A percentile compares a stretch with the other conserved stretches of the same genome.
These are phyloP conservation scores for Penicillium manginii DNA, from an alignment of 495 filamentous ascomycete genomes.

Conservation along the genomic window DNA sequence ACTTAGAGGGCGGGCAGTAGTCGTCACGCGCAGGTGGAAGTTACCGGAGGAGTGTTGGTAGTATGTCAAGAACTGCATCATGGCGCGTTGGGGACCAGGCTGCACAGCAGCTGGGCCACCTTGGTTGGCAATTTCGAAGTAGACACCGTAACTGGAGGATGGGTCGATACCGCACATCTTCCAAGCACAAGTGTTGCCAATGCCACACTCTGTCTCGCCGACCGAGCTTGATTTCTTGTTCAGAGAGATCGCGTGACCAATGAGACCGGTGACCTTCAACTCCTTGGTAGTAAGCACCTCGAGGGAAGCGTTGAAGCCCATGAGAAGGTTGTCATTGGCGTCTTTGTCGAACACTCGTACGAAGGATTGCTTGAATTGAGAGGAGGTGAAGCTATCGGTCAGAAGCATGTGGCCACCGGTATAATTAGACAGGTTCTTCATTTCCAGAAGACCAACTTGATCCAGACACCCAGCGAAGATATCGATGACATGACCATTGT, in stretches of 20 bases:
- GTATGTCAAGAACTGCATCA: slow-evolving; percentile 99
- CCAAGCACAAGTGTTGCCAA: slow-evolving; percentile 99
- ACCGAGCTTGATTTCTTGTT: slow-evolving; percentile 98
- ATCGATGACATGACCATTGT: slow-evolving; percentile 97
- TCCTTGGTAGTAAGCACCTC: slow-evolving; percentile 98
- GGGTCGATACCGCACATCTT: slow-evolving; percentile 99
- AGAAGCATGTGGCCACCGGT: slow-evolving; percentile 98
- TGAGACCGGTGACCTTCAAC: slow-evolving; percentile 96
- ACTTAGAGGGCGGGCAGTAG: slow-evolving; percentile 87
- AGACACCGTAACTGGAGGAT: slow-evolving; percentile 89
- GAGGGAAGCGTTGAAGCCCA: slow-evolving; percentile 98
- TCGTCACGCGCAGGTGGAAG: slow-evolving; percentile 95
- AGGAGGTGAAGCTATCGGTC: slow-evolving; percentile 98
- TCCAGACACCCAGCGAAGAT: slow-evolving; percentile 98
- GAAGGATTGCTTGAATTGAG: slow-evolving; percentile 99
- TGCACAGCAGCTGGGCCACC: slow-evolving; percentile 84
- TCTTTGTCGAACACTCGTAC: slow-evolving; percentile 98
- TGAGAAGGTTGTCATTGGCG: slow-evolving; percentile 86
- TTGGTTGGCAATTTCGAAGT: slow-evolving; percentile 97
- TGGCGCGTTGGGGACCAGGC: slow-evolving; percentile 84
- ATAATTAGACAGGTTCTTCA: slow-evolving; percentile 96
- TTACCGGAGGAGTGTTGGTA: slow-evolving; percentile 97
- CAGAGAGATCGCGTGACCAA: slow-evolving; percentile 92
- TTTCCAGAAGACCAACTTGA: slow-evolving; percentile 96
- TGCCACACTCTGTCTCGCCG: slow-evolving; percentile 97